Conservation (phyloP, 2,329 filamentous ascomycete species). For the Stemphylium lycopersici region DNA sequence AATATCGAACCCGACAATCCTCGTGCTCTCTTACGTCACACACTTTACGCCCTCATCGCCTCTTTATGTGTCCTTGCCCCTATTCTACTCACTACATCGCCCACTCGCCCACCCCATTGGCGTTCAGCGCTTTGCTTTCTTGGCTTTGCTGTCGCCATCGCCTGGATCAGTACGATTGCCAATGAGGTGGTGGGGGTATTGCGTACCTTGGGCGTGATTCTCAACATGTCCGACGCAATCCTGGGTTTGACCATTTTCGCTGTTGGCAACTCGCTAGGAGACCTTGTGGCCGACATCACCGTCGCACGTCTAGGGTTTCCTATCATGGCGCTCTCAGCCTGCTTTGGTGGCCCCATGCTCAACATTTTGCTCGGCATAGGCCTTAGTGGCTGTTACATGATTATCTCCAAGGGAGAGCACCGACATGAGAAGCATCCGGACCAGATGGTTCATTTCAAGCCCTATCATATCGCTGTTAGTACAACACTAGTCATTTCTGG, state of each 20-base stretch:
- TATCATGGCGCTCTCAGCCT: constrained; percentile 93
- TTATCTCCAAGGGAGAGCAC: constrained; percentile 70
- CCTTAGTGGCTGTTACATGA: constrained; percentile 88
- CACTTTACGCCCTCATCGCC: constrained; percentile 51
- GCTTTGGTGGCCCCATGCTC: constrained; percentile 97
- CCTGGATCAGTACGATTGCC: constrained; percentile 96
- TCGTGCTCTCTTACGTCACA: constrained; percentile 64
- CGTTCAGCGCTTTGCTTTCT: constrained; percentile 83
- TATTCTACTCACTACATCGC: constrained; percentile 72
- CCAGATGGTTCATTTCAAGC: constrained; percentile 68
- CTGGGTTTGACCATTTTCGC: constrained; percentile 95
- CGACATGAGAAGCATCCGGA: constrained; percentile 71
- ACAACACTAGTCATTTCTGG: constrained; percentile 85
- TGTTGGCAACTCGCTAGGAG: constrained; percentile 92
- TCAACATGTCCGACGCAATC: constrained; percentile 93
- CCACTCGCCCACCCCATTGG: constrained; percentile 71
- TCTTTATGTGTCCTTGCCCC: constrained; percentile 71
- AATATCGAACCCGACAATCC: constrained; percentile 65
- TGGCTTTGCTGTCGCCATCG: constrained; percentile 88
- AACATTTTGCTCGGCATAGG: constrained; percentile 96
- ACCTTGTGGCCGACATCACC: constrained; percentile 92
- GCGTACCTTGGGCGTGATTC: constrained; percentile 88
- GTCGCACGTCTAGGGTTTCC: constrained; percentile 92
- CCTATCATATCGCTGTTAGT: constrained; percentile 83
- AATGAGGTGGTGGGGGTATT: constrained; percentile 94